Conservation (phyloP, 306 rosid genomes). For the Dalbergia oliveri region DNA sequence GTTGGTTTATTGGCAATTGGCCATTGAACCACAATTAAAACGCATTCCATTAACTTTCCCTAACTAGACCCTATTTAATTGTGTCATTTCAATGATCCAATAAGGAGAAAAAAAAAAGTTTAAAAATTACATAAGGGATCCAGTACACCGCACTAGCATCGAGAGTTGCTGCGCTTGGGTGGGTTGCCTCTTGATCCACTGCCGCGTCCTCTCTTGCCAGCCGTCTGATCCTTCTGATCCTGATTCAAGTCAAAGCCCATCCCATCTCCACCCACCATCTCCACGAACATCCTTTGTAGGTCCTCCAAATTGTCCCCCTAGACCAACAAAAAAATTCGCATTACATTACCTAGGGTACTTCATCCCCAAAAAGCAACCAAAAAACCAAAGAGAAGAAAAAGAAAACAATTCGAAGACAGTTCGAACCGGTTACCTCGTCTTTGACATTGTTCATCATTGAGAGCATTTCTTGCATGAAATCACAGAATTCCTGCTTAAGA, state of each 20-base stretch:
- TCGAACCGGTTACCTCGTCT: slow-evolving; percentile 64
- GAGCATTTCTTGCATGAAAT: slow-evolving; percentile 92
- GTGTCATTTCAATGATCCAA: slow-evolving; percentile 26
- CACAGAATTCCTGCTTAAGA: slow-evolving; percentile 77
- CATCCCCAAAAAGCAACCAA: background rate
- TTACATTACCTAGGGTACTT: background rate
- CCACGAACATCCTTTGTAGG: slow-evolving; percentile 83
- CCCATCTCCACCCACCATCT: slow-evolving; percentile 84
- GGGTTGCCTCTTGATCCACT: slow-evolving; percentile 49
- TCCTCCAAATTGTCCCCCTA: slow-evolving; percentile 93
- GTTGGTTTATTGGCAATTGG: background rate
- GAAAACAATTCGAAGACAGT: background rate
- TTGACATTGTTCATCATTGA: slow-evolving; percentile 91
- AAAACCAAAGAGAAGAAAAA: background rate
- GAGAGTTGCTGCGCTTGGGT: slow-evolving; percentile 62
- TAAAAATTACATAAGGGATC: slow-evolving; percentile 26
- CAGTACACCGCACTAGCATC: slow-evolving; percentile 48
- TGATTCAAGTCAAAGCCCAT: slow-evolving; percentile 48
- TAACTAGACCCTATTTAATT: background rate
- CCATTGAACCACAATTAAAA: background rate
- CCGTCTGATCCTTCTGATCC: slow-evolving; percentile 50
- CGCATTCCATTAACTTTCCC: background rate
- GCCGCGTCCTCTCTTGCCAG: slow-evolving; percentile 65
- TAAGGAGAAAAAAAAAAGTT: background rate
- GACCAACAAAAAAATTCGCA: background rate